Conservation (phyloP, 106 monocot species). For the Phalaenopsis aphrodite region DNA sequence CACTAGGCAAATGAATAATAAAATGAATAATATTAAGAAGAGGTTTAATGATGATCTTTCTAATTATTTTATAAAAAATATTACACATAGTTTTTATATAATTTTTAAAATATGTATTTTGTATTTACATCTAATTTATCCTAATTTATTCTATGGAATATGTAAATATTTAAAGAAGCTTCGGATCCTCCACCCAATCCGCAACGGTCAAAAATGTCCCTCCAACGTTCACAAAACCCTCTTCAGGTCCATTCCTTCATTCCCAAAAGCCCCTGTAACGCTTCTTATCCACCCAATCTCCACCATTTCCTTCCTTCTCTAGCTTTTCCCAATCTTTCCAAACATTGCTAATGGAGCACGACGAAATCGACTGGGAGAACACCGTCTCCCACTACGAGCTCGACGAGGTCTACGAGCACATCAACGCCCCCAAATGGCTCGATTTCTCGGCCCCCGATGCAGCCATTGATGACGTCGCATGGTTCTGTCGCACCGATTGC, state of each 20-base stretch:
- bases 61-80: no score
- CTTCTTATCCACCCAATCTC: not conserved
- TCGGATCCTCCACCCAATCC: not conserved
- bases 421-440: constrained; percentile 84
- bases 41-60: no score
- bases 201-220: constrained; percentile 35
- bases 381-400: constrained; percentile 47
- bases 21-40: no score
- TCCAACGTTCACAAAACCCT: constrained; percentile 7
- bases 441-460: constrained; percentile 46
- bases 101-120: no score
- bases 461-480: constrained; percentile 51
- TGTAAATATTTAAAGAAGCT: no score
- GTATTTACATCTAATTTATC: no score
- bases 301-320: constrained; percentile 10
- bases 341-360: constrained; percentile 54
- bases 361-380: constrained; percentile 74
- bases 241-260: not conserved
- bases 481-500: constrained; percentile 98
- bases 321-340: not conserved
- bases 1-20: no score
- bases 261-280: not conserved
- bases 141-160: no score
- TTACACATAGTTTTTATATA: no score
- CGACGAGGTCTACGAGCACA: constrained; percentile 80